Conservation (phyloP, 495 filamentous ascomycete genomes). For the Staphylotrichum tortipilum region DNA sequence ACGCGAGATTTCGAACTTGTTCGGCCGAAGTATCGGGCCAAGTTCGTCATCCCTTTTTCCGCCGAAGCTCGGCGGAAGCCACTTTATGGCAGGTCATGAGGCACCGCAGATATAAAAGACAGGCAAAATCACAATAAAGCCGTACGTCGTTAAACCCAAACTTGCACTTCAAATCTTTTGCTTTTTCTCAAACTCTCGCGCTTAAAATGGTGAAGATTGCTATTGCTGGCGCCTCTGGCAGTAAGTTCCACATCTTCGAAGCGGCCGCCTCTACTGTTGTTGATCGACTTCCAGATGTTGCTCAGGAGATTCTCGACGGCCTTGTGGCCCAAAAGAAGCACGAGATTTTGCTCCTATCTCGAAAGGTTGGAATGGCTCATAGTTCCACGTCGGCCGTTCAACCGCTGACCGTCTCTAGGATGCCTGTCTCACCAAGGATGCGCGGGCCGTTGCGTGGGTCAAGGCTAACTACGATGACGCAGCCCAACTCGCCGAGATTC, state of each 20-base stretch:
- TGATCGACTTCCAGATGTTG: constrained; percentile 35
- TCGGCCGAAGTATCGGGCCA: no score
- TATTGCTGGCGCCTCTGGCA: constrained; percentile 41
- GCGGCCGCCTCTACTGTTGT: neutral
- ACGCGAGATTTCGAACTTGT: no score
- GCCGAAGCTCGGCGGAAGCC: no score
- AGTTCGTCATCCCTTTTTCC: no score
- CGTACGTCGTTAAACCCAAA: no score
- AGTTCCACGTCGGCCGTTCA: neutral
- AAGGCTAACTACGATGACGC: constrained; percentile 38
- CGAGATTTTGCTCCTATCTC: constrained; percentile 40
- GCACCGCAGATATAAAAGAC: no score
- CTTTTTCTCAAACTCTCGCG: no score
- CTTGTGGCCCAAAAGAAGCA: constrained; percentile 44
- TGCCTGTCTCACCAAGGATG: neutral
- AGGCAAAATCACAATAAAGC: no score
- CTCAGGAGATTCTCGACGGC: constrained; percentile 45
- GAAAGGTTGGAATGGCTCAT: constrained; percentile 18
- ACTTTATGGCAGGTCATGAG: no score
- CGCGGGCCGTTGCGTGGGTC: constrained; percentile 28
- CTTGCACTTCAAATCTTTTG: no score
- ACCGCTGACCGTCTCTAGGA: constrained; percentile 2
- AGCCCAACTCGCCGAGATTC: constrained; percentile 23
- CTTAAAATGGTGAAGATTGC: constrained; percentile 51
- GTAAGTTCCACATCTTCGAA: constrained; percentile 25